Percentiles rank a stretch among this genome's conserved stretches.
Evolutionary conservation across 23 red algal species (phyloP).

Genomic region (Agarophyton chilense): DNA sequence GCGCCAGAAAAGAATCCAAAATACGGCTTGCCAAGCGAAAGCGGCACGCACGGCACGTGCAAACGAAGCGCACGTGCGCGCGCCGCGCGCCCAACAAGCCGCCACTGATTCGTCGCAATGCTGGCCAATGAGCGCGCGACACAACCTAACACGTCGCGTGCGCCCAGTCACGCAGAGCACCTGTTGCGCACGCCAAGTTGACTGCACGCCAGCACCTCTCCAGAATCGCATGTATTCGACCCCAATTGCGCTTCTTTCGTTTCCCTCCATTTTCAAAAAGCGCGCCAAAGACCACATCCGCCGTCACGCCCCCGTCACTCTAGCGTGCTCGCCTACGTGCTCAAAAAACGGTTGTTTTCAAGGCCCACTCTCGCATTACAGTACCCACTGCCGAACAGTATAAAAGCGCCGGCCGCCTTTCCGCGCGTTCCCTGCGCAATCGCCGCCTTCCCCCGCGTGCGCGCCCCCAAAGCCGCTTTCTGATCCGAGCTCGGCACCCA

Average conservation of each 20-base stretch:
- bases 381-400: conserved; percentile 14
- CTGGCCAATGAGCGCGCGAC: conserved; percentile 10
- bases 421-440: conserved; percentile 3
- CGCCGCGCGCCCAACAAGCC: not conserved
- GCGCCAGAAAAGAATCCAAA: too few species aligned
- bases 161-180: conserved; percentile 9
- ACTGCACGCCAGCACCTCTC: not conserved
- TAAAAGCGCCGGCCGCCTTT: conserved; percentile 31
- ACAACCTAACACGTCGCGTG: not conserved
- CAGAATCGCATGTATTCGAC: not conserved
- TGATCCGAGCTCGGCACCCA: conserved; percentile 33
- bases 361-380: conserved; percentile 18
- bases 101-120: not conserved
- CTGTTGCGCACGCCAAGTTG: not conserved
- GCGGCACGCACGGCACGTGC: not conserved
- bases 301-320: conserved; percentile 21
- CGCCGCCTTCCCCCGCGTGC: not conserved
- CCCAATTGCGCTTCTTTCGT: not conserved
- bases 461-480: not conserved
- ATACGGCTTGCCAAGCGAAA: too few species aligned
- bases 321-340: conserved; percentile 38
- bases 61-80: not conserved
- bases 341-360: conserved; percentile 37
- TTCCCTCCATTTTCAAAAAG: conserved; percentile 46
- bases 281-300: conserved; percentile 4